phyloP scores from a whole-genome alignment of 177 flowering plant genomes.

The Tripterygium wilfordii region DNA sequence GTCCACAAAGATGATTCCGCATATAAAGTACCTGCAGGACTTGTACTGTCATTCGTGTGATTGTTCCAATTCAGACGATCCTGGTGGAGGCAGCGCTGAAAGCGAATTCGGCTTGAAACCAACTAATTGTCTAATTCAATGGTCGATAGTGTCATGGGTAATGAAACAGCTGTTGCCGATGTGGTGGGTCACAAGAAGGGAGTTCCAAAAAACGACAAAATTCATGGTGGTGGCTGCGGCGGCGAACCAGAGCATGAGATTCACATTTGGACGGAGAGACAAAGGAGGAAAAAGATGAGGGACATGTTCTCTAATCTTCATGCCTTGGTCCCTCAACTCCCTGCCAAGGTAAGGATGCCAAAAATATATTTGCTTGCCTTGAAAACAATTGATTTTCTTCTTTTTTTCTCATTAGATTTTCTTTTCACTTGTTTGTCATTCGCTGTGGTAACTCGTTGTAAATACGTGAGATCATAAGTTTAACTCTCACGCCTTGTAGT shows the following conservation, averaged over 20 bases:
- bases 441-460: too few relatives aligned
- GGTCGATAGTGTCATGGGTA: too few relatives aligned
- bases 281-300: conserved; percentile 82
- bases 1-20: too few relatives aligned
- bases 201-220: not conserved
- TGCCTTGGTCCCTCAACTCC: conserved; percentile 72
- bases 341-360: conserved; percentile 48
- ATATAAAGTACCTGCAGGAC: too few relatives aligned
- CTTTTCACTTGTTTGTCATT: too few relatives aligned
- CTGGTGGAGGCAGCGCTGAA: conserved; percentile 10
- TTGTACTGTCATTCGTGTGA: not conserved
- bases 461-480: too few relatives aligned
- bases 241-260: conserved; percentile 53
- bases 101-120: conserved; percentile 1
- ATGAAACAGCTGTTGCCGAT: not conserved
- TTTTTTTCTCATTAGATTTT: not conserved
- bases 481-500: too few relatives aligned
- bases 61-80: conserved; percentile 13
- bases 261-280: conserved; percentile 77
- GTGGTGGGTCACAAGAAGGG: conserved; percentile 14
- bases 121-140: conserved; percentile 10
- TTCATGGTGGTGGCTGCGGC: conserved; percentile 1
- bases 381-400: not conserved
- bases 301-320: conserved; percentile 71
- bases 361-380: not conserved